A percentile compares a stretch with the other conserved stretches of the same genome.
phyloP scores from a whole-genome alignment of 352 stramenopile species.

The Pythium guiyangense region DNA sequence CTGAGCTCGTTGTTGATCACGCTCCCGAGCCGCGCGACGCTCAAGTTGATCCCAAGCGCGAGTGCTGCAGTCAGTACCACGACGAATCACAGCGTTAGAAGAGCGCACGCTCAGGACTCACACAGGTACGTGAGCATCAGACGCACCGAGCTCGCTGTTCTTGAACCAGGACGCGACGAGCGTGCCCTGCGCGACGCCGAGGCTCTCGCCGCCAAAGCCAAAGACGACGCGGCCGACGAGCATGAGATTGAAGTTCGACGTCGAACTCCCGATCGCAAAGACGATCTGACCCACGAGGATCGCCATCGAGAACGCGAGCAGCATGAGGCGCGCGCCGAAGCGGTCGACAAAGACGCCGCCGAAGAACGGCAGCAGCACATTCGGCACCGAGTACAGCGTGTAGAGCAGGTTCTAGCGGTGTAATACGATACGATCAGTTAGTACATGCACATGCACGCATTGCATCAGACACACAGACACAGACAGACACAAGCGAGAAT shows the following conservation, averaged over 20 bases:
- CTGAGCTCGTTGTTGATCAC: conserved; percentile 93
- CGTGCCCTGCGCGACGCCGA: conserved; percentile 88
- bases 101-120: no score
- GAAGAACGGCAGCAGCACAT: conserved; percentile 92
- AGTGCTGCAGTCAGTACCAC: conserved; percentile 39
- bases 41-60: conserved; percentile 91
- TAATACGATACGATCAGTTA: neutral
- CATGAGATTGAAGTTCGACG: conserved; percentile 79
- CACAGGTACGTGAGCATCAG: no score
- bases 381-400: conserved; percentile 91
- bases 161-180: conserved; percentile 92
- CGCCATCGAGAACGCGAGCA: conserved; percentile 80
- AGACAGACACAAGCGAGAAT: no score
- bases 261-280: conserved; percentile 82
- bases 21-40: conserved; percentile 84
- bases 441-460: neutral
- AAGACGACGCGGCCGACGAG: conserved; percentile 87
- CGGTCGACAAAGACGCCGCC: conserved; percentile 89
- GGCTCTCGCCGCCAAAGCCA: conserved; percentile 89
- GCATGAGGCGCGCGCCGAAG: conserved; percentile 80
- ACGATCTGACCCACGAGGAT: conserved; percentile 86
- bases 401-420: conserved; percentile 87
- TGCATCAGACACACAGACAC: neutral
- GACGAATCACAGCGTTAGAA: no score
- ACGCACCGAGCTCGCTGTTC: conserved; percentile 80